Conservation (phyloP, 1,139 yeast species). For the Saccharomyces hybrid region DNA sequence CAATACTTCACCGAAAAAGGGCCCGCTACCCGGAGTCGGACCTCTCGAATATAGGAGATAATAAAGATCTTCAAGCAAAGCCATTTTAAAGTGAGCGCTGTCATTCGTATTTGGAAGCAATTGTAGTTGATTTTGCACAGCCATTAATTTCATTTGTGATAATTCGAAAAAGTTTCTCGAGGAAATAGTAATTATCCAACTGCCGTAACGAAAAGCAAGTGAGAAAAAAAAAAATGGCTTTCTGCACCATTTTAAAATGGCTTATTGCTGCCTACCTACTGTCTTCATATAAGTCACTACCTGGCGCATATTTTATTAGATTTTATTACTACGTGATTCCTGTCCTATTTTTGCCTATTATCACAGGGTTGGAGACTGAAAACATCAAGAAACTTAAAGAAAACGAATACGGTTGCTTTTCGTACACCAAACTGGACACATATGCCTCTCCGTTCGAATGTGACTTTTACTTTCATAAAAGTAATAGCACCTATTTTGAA, state of each 20-base stretch:
- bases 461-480: slow-evolving; percentile 81
- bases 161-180: neutral
- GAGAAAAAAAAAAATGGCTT: neutral
- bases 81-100: neutral
- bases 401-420: slow-evolving; percentile 34
- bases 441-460: slow-evolving; percentile 73
- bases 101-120: neutral
- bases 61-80: neutral
- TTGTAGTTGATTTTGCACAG: neutral
- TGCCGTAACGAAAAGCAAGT: neutral
- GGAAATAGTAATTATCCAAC: neutral
- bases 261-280: slow-evolving; percentile 15
- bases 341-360: slow-evolving; percentile 37
- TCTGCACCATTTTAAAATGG: slow-evolving; percentile 6
- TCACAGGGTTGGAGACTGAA: slow-evolving; percentile 19
- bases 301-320: slow-evolving; percentile 57
- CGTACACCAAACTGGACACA: slow-evolving; percentile 40
- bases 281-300: slow-evolving; percentile 51
- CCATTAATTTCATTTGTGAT: neutral
- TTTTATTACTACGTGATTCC: slow-evolving; percentile 46
- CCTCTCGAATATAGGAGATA: neutral
- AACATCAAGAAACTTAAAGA: slow-evolving; percentile 18
- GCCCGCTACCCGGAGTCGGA: neutral
- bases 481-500: slow-evolving; percentile 75
- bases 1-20: neutral